Evolutionary conservation across 2,329 filamentous ascomycete genomes (phyloP).

Genomic region (Bipolaris cookei): DNA sequence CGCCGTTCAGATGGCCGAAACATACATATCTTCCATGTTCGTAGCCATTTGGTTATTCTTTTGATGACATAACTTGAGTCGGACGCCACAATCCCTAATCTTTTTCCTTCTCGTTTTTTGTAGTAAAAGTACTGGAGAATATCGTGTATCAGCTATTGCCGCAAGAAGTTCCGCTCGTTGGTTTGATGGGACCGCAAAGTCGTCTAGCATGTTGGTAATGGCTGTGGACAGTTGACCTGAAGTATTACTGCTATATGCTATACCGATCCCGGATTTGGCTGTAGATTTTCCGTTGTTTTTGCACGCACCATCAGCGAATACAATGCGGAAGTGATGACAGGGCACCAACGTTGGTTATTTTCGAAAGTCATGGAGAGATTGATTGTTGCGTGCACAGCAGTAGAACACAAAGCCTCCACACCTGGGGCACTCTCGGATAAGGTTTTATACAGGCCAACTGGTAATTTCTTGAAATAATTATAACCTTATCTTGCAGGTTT

Average conservation of each 20-base stretch:
- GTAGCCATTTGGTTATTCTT: constrained; percentile 22
- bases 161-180: constrained; percentile 23
- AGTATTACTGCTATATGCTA: background rate
- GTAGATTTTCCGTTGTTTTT: background rate
- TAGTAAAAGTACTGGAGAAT: background rate
- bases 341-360: background rate
- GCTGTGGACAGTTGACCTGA: background rate
- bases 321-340: background rate
- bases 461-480: no score
- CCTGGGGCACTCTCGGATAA: background rate
- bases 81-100: constrained; percentile 16
- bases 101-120: background rate
- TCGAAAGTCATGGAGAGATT: background rate
- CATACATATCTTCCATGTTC: constrained; percentile 10
- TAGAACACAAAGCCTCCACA: background rate
- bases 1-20: no score
- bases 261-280: background rate
- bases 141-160: constrained; percentile 14
- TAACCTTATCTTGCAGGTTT: no score
- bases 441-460: background rate
- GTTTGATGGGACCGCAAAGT: constrained; percentile 17
- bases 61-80: constrained; percentile 23
- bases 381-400: background rate
- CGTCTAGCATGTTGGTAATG: constrained; percentile 15
- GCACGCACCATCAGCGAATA: background rate